Evolutionary conservation across 2,329 filamentous ascomycete genomes (phyloP).

Genomic region (Fusarium napiforme): DNA sequence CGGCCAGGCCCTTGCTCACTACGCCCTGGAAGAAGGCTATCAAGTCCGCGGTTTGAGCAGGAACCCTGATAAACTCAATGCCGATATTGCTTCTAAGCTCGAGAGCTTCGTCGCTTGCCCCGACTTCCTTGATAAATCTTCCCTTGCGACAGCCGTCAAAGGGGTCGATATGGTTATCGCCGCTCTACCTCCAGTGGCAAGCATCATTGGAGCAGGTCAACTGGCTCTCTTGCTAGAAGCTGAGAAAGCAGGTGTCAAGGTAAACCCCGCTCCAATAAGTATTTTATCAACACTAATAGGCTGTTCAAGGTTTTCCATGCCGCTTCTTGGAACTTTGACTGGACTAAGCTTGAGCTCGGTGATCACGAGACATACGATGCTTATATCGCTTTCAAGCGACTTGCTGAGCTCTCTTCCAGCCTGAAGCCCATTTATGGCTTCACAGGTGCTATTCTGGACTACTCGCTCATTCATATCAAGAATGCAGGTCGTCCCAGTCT

Average conservation of each 20-base stretch:
- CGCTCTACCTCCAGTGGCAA: neutral
- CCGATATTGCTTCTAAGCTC: neutral
- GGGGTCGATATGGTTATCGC: conserved; percentile 2
- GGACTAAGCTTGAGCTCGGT: conserved; percentile 3
- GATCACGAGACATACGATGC: conserved; percentile 13
- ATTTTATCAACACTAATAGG: neutral
- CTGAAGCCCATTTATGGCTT: neutral
- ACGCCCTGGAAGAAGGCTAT: neutral
- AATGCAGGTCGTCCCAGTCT: neutral
- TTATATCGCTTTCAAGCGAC: conserved; percentile 12
- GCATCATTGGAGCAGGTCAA: conserved; percentile 1
- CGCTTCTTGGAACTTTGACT: conserved; percentile 8
- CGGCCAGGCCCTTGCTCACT: conserved; percentile 2
- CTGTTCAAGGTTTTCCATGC: conserved; percentile 1
- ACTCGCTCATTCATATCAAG: conserved; percentile 6
- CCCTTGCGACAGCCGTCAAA: neutral
- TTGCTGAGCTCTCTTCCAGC: neutral
- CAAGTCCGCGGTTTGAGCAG: conserved; percentile 2
- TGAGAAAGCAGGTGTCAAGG: conserved; percentile 13
- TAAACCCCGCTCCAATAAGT: neutral
- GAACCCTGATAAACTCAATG: neutral
- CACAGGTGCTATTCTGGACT: neutral
- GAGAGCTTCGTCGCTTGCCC: neutral
- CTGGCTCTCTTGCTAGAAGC: neutral
- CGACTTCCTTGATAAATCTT: neutral